Evolutionary conservation across 768 basidiomycete species (phyloP).

Genomic region (Sutorius australiensis): DNA sequence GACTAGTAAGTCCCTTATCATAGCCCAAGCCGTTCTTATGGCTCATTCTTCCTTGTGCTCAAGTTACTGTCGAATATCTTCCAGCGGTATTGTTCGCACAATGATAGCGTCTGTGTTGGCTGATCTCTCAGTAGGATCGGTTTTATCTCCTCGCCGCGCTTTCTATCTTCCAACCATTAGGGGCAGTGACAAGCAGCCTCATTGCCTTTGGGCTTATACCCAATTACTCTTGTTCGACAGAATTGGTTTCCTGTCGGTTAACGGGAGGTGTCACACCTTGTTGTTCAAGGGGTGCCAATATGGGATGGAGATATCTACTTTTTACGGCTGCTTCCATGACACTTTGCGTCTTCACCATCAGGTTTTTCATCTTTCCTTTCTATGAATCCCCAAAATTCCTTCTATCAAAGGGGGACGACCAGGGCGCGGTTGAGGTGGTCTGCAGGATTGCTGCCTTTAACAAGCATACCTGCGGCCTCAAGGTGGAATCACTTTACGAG

Average conservation of each 20-base stretch:
- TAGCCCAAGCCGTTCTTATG: not conserved
- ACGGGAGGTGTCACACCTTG: slow-evolving; percentile 13
- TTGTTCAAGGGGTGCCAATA: slow-evolving; percentile 13
- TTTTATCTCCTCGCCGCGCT: slow-evolving; percentile 16
- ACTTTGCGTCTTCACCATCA: slow-evolving; percentile 9
- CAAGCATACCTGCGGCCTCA: slow-evolving; percentile 6
- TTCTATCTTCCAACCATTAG: slow-evolving; percentile 5
- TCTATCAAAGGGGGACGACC: slow-evolving; percentile 11
- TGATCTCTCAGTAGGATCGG: slow-evolving; percentile 6
- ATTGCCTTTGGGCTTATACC: slow-evolving; percentile 13
- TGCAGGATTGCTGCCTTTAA: slow-evolving; percentile 16
- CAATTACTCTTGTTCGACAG: slow-evolving; percentile 10
- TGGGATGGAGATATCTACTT: slow-evolving; percentile 20
- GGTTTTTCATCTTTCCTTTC: slow-evolving; percentile 17
- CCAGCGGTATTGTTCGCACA: slow-evolving; percentile 2
- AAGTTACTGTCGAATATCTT: slow-evolving; percentile 14
- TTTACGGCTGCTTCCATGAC: slow-evolving; percentile 6
- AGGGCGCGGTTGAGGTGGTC: slow-evolving; percentile 13
- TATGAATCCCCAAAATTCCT: slow-evolving; percentile 16
- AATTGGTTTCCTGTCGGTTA: slow-evolving; percentile 8
- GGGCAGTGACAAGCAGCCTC: not conserved
- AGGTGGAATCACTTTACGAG: slow-evolving; percentile 11
- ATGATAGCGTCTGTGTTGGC: not conserved
- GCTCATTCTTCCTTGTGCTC: too few relatives aligned
- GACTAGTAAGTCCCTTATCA: slow-evolving; percentile 3